Base-by-base conservation (phyloP, 305 asterid species). In the Plantago coronopus region DNA sequence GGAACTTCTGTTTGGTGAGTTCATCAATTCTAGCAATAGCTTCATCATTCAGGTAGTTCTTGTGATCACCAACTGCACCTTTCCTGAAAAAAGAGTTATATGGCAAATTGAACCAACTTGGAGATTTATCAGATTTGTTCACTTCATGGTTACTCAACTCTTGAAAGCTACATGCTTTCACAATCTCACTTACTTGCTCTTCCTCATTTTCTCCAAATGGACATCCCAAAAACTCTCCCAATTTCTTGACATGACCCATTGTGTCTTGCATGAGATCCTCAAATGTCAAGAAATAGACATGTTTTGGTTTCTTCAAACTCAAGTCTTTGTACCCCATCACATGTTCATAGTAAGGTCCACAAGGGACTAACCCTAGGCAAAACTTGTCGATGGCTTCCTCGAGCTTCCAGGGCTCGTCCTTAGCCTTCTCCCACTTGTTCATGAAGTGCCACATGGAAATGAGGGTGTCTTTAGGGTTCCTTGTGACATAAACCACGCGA, bases 301-400 rank as follows among this genome's bases (percentile, higher is more conserved):
- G 22, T 22, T 23, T 14, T 0, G 57, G 57, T 34, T 23, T 51
- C 57, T 51, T 51, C 15, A 51, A 51, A 51, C 57, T 51, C 17
- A 51, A 23, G 12, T 51, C 57, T 22, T 22, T 29, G 11, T 51
- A 51, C 57, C 37, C 57, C 38, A 23, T 51, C 15, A 51, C 57
- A 51, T 51, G 57, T 14, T 51, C 57, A 5, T 51, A 51, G 57
- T 51, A 51, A 51, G 57, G 57, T n/a, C 57, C 57, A 23, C 57
- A 51, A 14, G 57, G 57, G n/a, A 51, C 23, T 18, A 21, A 34
- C 3, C 57, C 57, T 2, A 22, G 38, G 57, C 57, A 51, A 51
- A 51, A 51, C 57, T 51, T 51, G 57, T 51, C 38, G 29, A 51
- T 51, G 10, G 57, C 57, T 51, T 51, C 57, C 13, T 23, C 57